Base-by-base conservation (phyloP, 495 filamentous ascomycete genomes). In the Penicillium herquei region DNA sequence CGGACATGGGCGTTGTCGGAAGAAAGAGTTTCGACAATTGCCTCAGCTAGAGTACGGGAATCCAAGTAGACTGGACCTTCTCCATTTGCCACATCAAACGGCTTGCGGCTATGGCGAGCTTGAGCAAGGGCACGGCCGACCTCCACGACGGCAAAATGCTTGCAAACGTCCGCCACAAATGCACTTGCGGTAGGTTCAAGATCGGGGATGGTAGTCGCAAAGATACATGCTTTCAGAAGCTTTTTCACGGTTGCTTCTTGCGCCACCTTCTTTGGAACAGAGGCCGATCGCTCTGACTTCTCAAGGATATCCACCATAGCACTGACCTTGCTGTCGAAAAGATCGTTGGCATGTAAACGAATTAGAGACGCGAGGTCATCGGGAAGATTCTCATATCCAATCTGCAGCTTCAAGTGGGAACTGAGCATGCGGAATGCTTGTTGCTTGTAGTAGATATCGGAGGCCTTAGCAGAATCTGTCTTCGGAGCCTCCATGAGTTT, bases 111-210 rank as follows among this genome's bases (percentile, higher is more conserved):
- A 50, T 89, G 89, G 67, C 89, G 88, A 59, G 85, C 75, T 51
- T 93, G 85, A 30, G 86, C 83, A 42, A 97, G 77, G 12, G 89
- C 83, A 49, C 84, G 83, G 41, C 91, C 92, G 7, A 98, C 74
- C 71, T 99, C 95, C n/a, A 98, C 74, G 45, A 99, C 79, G 1
- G 90, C 87, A 56, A 98, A 92, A 69, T 99, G 95, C 17, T 87
- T 84, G 62, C 88, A 92, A 3, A 97, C 71, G 67, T 95, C 88
- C 8, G 84, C 77, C 12, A 96, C 78, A 49, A 98, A 84, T 2
- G 81, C 62, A 30, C 80, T 84, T 2, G 92, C 91, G 42, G 89
- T 82, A 10, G 81, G 76, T 53, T 86, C 80, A 57, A 96, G 84
- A 39, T 94, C 91, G 0, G 88, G 83, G 10, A 98, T 71, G 0